Evolutionary conservation across 441 rosid species (phyloP).

Genomic region (Jatropha podagrica): DNA sequence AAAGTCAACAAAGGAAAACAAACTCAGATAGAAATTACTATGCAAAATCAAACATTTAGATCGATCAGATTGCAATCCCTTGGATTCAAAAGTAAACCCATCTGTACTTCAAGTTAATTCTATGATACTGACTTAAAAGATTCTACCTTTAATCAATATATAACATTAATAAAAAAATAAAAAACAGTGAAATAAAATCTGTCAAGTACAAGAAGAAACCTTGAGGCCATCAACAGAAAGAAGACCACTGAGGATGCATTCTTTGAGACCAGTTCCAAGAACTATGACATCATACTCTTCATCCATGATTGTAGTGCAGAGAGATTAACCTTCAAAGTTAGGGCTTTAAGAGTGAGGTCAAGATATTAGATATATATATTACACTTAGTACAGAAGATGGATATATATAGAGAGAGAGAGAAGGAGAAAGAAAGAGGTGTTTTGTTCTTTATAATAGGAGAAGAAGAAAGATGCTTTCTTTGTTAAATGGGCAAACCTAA

Average conservation of each 20-base stretch:
- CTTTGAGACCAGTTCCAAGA: slow-evolving; percentile 86
- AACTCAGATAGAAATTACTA: background rate
- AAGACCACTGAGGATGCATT: slow-evolving; percentile 91
- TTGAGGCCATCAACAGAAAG: slow-evolving; percentile 90
- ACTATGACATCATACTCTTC: slow-evolving; percentile 85
- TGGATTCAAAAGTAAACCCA: background rate
- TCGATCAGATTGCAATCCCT: slow-evolving; percentile 15
- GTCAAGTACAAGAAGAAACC: slow-evolving; percentile 24
- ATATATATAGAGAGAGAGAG: no score
- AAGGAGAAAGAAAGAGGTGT: no score
- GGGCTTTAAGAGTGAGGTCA: slow-evolving; percentile 5
- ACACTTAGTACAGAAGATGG: background rate
- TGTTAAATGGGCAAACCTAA: slow-evolving; percentile 18
- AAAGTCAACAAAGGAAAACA: background rate
- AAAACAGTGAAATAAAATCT: background rate
- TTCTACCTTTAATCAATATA: background rate
- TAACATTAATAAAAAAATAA: background rate
- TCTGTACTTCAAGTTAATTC: background rate
- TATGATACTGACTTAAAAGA: background rate
- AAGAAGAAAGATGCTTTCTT: slow-evolving; percentile 33
- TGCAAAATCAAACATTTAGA: slow-evolving; percentile 11
- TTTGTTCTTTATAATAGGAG: background rate
- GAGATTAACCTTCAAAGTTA: background rate
- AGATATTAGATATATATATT: no score
- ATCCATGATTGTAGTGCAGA: slow-evolving; percentile 47